Percentiles rank a stretch among this genome's conserved stretches.
These are phyloP conservation scores for Bolboschoenus planiculmis DNA, from an alignment of 176 grass and related monocot genomes.

Conservation along the genomic window DNA sequence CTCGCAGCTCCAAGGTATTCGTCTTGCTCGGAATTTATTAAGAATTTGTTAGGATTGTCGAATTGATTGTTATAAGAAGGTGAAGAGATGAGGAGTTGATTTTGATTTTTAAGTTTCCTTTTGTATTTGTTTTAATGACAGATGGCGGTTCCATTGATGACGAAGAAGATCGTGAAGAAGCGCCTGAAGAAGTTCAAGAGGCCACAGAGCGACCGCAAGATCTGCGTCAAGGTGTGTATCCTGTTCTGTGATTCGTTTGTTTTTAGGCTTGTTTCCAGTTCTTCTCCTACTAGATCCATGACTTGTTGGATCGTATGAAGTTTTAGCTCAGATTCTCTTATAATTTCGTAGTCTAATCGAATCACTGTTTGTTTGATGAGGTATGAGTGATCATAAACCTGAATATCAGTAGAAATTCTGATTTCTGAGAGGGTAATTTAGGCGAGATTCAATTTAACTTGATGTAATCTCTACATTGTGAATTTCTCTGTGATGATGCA, in stretches of 20 bases:
- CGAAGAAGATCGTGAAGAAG: conserved; percentile 80
- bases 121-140: neutral
- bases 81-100: neutral
- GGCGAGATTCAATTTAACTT: neutral
- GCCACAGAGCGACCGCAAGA: conserved; percentile 64
- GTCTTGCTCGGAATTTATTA: neutral
- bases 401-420: neutral
- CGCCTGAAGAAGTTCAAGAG: conserved; percentile 76
- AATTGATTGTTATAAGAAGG: neutral
- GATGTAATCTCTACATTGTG: neutral
- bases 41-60: neutral
- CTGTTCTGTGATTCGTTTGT: neutral
- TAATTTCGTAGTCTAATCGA: neutral
- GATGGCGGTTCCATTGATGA: conserved; percentile 65
- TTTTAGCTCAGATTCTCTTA: neutral
- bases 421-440: neutral
- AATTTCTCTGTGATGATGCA: neutral
- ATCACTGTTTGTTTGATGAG: neutral
- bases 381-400: neutral
- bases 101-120: neutral
- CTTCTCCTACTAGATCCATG: neutral
- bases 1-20: neutral
- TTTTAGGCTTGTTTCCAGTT: neutral
- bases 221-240: conserved; percentile 46
- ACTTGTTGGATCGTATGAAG: neutral